phyloP scores from a whole-genome alignment of 257 asterid species.

The Rehmannia glutinosa region DNA sequence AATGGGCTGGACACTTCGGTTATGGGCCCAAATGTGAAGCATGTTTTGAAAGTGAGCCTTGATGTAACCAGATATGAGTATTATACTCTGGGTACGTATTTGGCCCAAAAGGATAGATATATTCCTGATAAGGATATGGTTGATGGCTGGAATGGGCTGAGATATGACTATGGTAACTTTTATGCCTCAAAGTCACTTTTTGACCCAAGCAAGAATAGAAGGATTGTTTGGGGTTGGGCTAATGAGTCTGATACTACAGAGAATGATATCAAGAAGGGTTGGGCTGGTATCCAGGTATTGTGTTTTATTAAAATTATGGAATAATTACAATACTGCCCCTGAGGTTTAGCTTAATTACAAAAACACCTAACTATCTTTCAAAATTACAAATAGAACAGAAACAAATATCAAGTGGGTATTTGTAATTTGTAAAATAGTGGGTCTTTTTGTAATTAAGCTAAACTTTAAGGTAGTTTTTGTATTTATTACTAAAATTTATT shows the following conservation, averaged over 20 bases:
- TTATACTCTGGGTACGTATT: conserved; percentile 54
- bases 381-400: too few species aligned
- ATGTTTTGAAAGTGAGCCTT: conserved; percentile 64
- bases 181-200: conserved; percentile 78
- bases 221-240: conserved; percentile 81
- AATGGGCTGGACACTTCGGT: conserved; percentile 54
- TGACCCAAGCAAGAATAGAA: conserved; percentile 45
- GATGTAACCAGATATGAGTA: conserved; percentile 42
- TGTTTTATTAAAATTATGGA: too few species aligned
- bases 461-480: too few species aligned
- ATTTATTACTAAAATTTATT: too few species aligned
- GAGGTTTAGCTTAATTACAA: too few species aligned
- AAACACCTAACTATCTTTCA: too few species aligned
- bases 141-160: conserved; percentile 49
- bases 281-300: conserved; percentile 68
- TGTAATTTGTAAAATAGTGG: too few species aligned
- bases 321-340: too few species aligned
- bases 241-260: conserved; percentile 47
- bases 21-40: conserved; percentile 31
- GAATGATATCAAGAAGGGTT: conserved; percentile 46
- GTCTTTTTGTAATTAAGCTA: too few species aligned
- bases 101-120: conserved; percentile 29
- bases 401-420: too few species aligned
- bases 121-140: conserved; percentile 38
- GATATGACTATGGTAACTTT: conserved; percentile 69